phyloP scores from a whole-genome alignment of 2,329 filamentous ascomycete genomes.

The Penicillium decumbens region DNA sequence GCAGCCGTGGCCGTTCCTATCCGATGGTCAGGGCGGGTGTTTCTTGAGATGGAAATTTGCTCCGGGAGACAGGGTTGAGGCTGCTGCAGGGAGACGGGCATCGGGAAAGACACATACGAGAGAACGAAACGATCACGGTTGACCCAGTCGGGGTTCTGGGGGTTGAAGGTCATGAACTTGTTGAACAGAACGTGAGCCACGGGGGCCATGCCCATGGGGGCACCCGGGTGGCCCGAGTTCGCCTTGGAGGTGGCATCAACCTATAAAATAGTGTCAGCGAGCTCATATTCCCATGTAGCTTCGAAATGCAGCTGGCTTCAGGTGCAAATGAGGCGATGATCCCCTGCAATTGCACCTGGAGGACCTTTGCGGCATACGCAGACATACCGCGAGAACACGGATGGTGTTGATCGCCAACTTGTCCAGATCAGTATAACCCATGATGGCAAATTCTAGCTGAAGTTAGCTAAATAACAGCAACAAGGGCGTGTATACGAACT shows the following conservation, averaged over 20 bases:
- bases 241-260: conserved; percentile 94
- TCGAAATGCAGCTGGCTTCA: not conserved
- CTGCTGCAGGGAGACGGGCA: not conserved
- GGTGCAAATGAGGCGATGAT: not conserved
- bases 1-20: conserved; percentile 94
- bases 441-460: conserved; percentile 49
- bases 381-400: conserved; percentile 85
- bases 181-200: conserved; percentile 96
- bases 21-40: conserved; percentile 7
- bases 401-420: conserved; percentile 97
- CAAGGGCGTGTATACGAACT: conserved; percentile 12
- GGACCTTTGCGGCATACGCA: conserved; percentile 1
- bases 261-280: conserved; percentile 47
- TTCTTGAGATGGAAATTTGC: not conserved
- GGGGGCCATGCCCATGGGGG: conserved; percentile 95
- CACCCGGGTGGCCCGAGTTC: conserved; percentile 98
- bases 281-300: not conserved
- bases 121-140: conserved; percentile 99
- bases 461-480: conserved; percentile 12
- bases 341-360: conserved; percentile 4
- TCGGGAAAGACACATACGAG: conserved; percentile 64
- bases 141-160: conserved; percentile 94
- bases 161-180: conserved; percentile 99
- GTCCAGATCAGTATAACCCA: conserved; percentile 86
- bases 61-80: not conserved